Base-by-base conservation (phyloP, 495 filamentous ascomycete genomes). In the Evansstolkia leycettana region DNA sequence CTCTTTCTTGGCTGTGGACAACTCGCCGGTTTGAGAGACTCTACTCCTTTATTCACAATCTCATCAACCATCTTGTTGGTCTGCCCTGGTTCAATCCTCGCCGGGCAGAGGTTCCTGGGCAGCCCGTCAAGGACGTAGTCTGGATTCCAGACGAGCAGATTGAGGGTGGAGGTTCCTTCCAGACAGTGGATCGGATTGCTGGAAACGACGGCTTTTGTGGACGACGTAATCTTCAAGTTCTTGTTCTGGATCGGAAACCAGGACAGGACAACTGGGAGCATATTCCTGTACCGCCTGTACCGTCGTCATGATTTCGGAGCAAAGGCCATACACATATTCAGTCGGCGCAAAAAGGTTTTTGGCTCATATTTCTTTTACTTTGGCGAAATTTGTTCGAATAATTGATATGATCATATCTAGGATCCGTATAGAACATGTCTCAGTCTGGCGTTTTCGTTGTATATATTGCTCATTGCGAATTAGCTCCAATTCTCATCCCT, bases 1-100 rank as follows among this genome's bases (percentile, higher is more conserved):
- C 75, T 0, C 59, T 78, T 8, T 56, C 60, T 1, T 78, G 70
- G 70, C 53, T 82, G 2, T 53, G 61, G 11, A 48, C 67, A 17
- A 70, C 69, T 3, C 64, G 65, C 34, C 66, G 69, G 9, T 69
- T 78, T 36, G 80, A 85, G 46, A 62, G 68, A 5, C 53, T 80
- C 4, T 73, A 78, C 34, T 50, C 55, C 2, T 55, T 67, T 3
- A 60, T 68, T 2, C 77, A 82, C 37, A 55, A 57, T 16, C 18
- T 83, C n/a, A 46, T 63, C 17, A 76, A 70, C 32, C 57, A 55
- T 34, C 31, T 76, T 2, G 52, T 64, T 17, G 66, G 69, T 6
- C 47, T 76, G 23, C 75, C 78, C 3, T 64, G 68, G 49, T 53
- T 60, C 15, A 79, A 81, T 42, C 65, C 73, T 28, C 69, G 73